A percentile compares a stretch with the other conserved stretches of the same genome.
Conservation (phyloP, 176 grass and related monocot genomes). For the Pontederia crassipes region DNA sequence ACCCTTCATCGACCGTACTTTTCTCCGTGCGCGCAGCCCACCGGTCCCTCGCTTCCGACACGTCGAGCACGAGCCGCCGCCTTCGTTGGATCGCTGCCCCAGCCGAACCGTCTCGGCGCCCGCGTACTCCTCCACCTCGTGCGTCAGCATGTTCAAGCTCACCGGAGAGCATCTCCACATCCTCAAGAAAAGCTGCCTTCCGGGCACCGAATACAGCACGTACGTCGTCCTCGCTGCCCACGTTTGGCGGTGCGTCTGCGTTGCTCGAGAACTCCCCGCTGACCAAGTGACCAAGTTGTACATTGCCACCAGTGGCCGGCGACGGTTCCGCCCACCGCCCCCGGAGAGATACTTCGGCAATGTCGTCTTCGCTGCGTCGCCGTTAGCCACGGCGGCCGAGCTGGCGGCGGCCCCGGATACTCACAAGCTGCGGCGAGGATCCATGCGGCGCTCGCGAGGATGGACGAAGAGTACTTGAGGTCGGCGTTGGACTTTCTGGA, state of each 20-base stretch:
- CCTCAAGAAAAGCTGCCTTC: slow-evolving; percentile 22
- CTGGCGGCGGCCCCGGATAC: slow-evolving; percentile 14
- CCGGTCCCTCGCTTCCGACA: slow-evolving; percentile 55
- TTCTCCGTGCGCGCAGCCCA: slow-evolving; percentile 30
- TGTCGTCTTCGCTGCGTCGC: slow-evolving; percentile 83
- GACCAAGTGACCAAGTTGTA: too few species aligned
- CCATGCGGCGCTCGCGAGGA: slow-evolving; percentile 55
- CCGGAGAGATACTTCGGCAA: slow-evolving; percentile 85
- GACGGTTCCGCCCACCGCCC: slow-evolving; percentile 48
- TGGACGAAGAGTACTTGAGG: slow-evolving; percentile 48
- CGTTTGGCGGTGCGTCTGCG: neutral
- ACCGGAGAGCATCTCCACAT: slow-evolving; percentile 31
- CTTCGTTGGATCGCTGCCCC: slow-evolving; percentile 33
- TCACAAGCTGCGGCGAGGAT: slow-evolving; percentile 40
- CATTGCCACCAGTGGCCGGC: slow-evolving; percentile 42
- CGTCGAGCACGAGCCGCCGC: slow-evolving; percentile 69
- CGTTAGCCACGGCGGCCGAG: slow-evolving; percentile 47
- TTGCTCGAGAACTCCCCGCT: too few species aligned
- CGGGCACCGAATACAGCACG: slow-evolving; percentile 36
- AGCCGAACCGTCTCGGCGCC: neutral
- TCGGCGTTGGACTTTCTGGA: slow-evolving; percentile 83
- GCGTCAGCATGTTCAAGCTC: slow-evolving; percentile 75
- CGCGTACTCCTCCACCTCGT: slow-evolving; percentile 8
- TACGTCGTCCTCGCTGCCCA: slow-evolving; percentile 57
- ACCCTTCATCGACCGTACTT: slow-evolving; percentile 65